These are phyloP conservation scores for Polygonum aviculare DNA, from an alignment of 148 eudicot genomes.

Conservation along the genomic window DNA sequence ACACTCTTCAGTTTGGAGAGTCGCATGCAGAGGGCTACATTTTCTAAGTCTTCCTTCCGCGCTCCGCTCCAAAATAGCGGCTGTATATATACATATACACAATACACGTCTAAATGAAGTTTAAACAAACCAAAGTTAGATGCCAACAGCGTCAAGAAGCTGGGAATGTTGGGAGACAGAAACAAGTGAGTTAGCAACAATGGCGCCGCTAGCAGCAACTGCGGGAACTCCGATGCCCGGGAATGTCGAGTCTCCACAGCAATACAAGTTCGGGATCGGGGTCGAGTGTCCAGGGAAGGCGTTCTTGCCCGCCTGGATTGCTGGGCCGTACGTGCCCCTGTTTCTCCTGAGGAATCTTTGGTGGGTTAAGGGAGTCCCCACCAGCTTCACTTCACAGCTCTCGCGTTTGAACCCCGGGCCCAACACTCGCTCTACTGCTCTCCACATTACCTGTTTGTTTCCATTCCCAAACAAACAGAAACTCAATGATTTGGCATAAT, in stretches of 20 bases:
- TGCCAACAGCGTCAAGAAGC: constrained; percentile 72
- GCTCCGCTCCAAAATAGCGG: background rate
- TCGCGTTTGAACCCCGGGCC: constrained; percentile 75
- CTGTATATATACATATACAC: background rate
- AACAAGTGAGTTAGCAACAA: constrained; percentile 89
- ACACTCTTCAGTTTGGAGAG: too few relatives aligned
- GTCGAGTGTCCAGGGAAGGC: constrained; percentile 84
- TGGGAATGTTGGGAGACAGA: constrained; percentile 82
- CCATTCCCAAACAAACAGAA: background rate
- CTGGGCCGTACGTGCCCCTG: constrained; percentile 96
- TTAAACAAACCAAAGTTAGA: constrained; percentile 11
- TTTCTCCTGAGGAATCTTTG: constrained; percentile 71
- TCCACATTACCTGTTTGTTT: constrained; percentile 70
- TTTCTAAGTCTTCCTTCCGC: background rate
- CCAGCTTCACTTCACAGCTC: constrained; percentile 75
- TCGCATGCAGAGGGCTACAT: background rate
- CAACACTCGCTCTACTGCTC: constrained; percentile 70
- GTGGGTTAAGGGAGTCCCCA: constrained; percentile 91
- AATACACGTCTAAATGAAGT: background rate
- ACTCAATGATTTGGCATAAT: background rate
- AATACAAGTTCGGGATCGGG: constrained; percentile 66
- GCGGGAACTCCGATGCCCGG: constrained; percentile 98
- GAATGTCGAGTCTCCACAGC: constrained; percentile 96
- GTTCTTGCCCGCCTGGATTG: constrained; percentile 73
- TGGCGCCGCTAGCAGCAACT: constrained; percentile 99